phyloP scores from a whole-genome alignment of 805 yeast genomes.

The Pichia deserticola region DNA sequence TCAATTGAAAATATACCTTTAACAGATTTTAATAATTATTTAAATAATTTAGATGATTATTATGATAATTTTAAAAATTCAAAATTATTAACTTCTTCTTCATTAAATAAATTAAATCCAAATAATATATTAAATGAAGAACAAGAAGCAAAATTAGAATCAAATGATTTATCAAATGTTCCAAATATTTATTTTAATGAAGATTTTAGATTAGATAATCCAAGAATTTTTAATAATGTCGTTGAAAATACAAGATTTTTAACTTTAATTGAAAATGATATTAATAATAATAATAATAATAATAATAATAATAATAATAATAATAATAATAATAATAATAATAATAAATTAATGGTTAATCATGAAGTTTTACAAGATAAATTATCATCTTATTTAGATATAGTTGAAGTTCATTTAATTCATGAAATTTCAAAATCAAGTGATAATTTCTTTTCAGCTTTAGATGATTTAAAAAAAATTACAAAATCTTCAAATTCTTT shows the following conservation, averaged over 20 bases:
- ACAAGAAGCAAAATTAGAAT: slow-evolving; percentile 18
- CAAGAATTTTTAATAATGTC: slow-evolving; percentile 71
- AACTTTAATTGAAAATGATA: slow-evolving; percentile 26
- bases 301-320: slow-evolving; percentile 17
- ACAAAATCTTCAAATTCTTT: slow-evolving; percentile 47
- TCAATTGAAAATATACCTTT: slow-evolving; percentile 41
- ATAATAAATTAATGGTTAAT: slow-evolving; percentile 30
- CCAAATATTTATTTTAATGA: slow-evolving; percentile 65
- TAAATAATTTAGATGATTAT: slow-evolving; percentile 36
- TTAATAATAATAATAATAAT: too few relatives aligned
- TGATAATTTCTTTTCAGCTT: slow-evolving; percentile 73
- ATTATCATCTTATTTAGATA: slow-evolving; percentile 74
- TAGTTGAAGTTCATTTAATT: slow-evolving; percentile 74
- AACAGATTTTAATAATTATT: slow-evolving; percentile 37
- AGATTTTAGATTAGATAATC: slow-evolving; percentile 79
- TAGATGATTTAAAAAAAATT: slow-evolving; percentile 68
- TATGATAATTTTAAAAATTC: slow-evolving; percentile 38
- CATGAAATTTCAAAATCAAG: slow-evolving; percentile 81
- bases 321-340: slow-evolving; percentile 22
- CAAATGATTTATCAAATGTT: slow-evolving; percentile 35
- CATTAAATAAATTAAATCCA: slow-evolving; percentile 31
- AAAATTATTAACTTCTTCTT: slow-evolving; percentile 36
- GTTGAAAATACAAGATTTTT: slow-evolving; percentile 46
- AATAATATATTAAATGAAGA: slow-evolving; percentile 16
- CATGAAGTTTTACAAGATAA: slow-evolving; percentile 63